A percentile compares a stretch with the other conserved stretches of the same genome.
These are phyloP conservation scores for Entomortierella parvispora DNA, from an alignment of 192 early-diverging fungal genomes.

Conservation along the genomic window DNA sequence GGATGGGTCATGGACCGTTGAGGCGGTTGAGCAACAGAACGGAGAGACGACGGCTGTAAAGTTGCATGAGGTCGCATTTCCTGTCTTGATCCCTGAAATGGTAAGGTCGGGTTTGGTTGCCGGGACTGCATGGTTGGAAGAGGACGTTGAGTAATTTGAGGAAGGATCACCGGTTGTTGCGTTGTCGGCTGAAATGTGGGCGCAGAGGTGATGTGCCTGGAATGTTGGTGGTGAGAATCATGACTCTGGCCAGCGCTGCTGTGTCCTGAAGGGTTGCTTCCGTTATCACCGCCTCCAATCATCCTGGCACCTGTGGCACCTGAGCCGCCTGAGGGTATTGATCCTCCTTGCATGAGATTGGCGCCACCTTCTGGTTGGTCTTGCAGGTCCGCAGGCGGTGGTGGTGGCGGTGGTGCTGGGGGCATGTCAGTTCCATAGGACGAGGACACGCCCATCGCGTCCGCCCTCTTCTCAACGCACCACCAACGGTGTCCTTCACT, in stretches of 20 bases:
- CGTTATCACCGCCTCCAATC: slow-evolving; percentile 32
- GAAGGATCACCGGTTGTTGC: not conserved
- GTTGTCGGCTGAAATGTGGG: not conserved
- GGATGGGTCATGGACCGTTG: slow-evolving; percentile 35
- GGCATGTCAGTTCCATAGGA: slow-evolving; percentile 41
- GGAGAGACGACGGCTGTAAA: not conserved
- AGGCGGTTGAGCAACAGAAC: slow-evolving; percentile 6
- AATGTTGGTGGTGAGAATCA: slow-evolving; percentile 13
- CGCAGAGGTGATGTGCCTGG: slow-evolving; percentile 4
- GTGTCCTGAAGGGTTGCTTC: slow-evolving; percentile 12
- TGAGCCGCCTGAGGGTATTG: slow-evolving; percentile 27
- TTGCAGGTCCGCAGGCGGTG: slow-evolving; percentile 43
- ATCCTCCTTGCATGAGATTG: slow-evolving; percentile 35
- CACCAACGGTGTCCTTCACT: slow-evolving; percentile 83
- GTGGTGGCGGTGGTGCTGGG: slow-evolving; percentile 42
- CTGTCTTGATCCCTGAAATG: not conserved
- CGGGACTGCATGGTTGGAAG: not conserved
- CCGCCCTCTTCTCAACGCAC: slow-evolving; percentile 71
- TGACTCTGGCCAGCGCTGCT: not conserved
- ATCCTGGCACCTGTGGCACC: slow-evolving; percentile 37
- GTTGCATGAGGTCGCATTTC: not conserved
- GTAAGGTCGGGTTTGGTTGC: not conserved
- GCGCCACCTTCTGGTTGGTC: slow-evolving; percentile 24
- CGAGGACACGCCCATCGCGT: slow-evolving; percentile 38
- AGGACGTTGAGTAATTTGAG: not conserved